Evolutionary conservation across 2,329 filamentous ascomycete genomes (phyloP).

Genomic region (Periconia sp.): DNA sequence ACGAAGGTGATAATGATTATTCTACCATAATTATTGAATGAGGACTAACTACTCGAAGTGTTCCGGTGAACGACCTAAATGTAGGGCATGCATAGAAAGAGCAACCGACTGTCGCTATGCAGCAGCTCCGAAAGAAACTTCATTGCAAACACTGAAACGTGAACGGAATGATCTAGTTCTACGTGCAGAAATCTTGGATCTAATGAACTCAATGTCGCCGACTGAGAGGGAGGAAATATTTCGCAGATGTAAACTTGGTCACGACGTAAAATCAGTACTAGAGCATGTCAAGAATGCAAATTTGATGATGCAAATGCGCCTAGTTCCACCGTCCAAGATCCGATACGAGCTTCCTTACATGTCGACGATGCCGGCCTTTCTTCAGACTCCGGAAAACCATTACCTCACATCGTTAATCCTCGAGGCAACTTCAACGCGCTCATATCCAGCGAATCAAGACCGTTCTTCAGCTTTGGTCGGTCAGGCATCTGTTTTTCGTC

Average conservation of each 20-base stretch:
- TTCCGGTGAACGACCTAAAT: constrained; percentile 11
- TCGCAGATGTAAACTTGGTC: background rate
- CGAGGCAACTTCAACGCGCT: background rate
- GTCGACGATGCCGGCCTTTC: background rate
- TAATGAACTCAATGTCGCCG: background rate
- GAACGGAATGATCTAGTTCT: background rate
- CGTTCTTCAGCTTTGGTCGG: background rate
- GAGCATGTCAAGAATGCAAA: background rate
- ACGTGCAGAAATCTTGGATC: background rate
- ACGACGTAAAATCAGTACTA: background rate
- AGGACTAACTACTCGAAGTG: constrained; percentile 9
- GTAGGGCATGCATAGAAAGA: constrained; percentile 10
- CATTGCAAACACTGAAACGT: constrained; percentile 1
- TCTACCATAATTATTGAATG: no score
- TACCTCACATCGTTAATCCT: constrained; percentile 5
- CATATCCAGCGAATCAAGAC: background rate
- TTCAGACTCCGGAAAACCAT: constrained; percentile 1
- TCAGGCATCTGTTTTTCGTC: background rate
- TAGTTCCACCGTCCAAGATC: background rate
- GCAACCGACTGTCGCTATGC: constrained; percentile 13
- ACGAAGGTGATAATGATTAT: background rate
- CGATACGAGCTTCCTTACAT: constrained; percentile 2
- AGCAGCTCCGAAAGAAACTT: background rate
- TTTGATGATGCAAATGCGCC: constrained; percentile 1
- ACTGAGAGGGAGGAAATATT: background rate